Evolutionary conservation across 768 basidiomycete genomes (phyloP), one percentile per base, ranked within the genome.

Genomic region (Scleroderma citrinum): DNA sequence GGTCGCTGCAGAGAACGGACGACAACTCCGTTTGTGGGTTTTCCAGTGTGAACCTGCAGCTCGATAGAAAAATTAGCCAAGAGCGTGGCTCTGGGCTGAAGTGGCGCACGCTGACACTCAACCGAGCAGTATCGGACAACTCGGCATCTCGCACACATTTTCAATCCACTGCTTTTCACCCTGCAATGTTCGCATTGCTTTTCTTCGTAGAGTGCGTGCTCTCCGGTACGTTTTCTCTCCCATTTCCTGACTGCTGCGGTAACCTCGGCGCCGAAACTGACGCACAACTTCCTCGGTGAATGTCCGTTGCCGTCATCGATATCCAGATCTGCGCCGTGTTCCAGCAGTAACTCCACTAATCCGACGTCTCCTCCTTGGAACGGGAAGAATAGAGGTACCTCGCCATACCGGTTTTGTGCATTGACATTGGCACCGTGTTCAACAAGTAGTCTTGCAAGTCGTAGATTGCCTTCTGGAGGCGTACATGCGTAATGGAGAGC

Each of bases 51-150:
- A 56, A 20, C 63, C 81, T 82, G 4, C 10, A 44, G 10, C 11
- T 50, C 12, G 35, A 38, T 5, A n/a, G 32, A 39, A 29, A 7
- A 2, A 14, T 1, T 1, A 13, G 23, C 4, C 5, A 26, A 38
- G 38, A 11, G 29, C n/a, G n/a, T n/a, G n/a, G n/a, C n/a, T n/a
- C n/a, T 4, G 16, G 3, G 8, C n/a, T 41, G 23, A 24, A 29
- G 41, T 16, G 17, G 64, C 76, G 3, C 56, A 78, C 81, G 64
- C 61, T 82, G 82, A 52, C 82, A 81, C 29, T 72, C 73, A 1
- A 62, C 54, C 5, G 78, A 79, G 48, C 81, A 83, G 52, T 83
- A 83, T 20, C 73, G 62, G 5, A 66, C 69, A 1, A 75, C 58
- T 14, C 68, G 69, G 43, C 81, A 82, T 24, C 65, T 63, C 3